Evolutionary conservation across 768 basidiomycete species (phyloP).

Genomic region (Lentinus brumalis): DNA sequence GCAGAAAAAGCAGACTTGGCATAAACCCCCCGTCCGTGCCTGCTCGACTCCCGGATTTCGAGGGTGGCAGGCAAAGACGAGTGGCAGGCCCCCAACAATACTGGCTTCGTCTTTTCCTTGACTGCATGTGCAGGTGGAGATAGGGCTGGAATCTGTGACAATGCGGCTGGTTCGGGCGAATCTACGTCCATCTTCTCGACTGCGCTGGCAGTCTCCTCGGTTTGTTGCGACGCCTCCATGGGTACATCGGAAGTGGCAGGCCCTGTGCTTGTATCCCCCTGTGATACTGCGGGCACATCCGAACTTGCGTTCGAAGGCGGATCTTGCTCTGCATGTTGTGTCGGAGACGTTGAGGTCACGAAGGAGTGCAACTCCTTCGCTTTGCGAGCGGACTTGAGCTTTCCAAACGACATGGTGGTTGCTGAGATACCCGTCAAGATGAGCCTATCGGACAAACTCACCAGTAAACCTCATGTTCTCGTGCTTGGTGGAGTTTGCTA

Average conservation of each 20-base stretch:
- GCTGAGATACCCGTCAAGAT: background rate
- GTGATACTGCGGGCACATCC: background rate
- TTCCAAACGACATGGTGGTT: constrained; percentile 28
- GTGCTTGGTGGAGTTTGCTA: constrained; percentile 12
- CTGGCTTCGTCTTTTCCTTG: constrained; percentile 2
- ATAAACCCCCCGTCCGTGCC: constrained; percentile 52
- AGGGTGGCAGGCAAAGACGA: constrained; percentile 41
- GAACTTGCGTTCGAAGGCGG: background rate
- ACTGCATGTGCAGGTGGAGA: background rate
- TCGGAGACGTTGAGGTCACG: constrained; percentile 5
- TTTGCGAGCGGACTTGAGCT: constrained; percentile 25
- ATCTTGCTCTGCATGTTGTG: no score
- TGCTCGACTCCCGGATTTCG: constrained; percentile 38
- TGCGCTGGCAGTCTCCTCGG: no score
- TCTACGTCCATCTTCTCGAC: no score
- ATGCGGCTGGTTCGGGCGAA: no score
- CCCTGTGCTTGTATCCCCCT: background rate
- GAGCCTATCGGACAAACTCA: background rate
- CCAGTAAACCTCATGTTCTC: background rate
- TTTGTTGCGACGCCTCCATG: no score
- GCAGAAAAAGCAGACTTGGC: constrained; percentile 36
- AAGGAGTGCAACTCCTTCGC: constrained; percentile 28
- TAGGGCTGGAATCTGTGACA: background rate
- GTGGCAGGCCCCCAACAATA: constrained; percentile 25
- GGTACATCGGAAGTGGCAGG: no score